Percentiles rank a stretch among this genome's conserved stretches.
Conservation (phyloP, 208 protist genomes). For the Herpetomonas tarakana region DNA sequence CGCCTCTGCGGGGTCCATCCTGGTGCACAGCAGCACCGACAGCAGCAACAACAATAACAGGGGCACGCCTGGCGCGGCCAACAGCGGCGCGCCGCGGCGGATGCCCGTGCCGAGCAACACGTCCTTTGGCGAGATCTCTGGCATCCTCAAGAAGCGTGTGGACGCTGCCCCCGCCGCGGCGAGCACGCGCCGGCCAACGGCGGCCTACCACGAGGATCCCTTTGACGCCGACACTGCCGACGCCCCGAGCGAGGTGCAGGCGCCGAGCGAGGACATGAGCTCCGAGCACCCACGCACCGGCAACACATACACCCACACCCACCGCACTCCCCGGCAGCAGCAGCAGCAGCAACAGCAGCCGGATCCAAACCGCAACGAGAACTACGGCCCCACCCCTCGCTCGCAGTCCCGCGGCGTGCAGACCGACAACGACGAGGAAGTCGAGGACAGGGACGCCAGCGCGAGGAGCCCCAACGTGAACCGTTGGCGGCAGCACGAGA, state of each 20-base stretch:
- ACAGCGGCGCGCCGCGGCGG: background rate
- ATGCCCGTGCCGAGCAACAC: background rate
- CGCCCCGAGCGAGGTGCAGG: background rate
- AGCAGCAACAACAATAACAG: background rate
- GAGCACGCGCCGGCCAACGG: background rate
- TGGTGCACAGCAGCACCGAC: background rate
- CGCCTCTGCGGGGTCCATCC: too few relatives aligned
- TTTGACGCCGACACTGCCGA: background rate
- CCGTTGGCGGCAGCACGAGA: background rate
- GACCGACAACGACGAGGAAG: slow-evolving; percentile 25
- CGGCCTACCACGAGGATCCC: background rate
- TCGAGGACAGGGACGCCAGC: background rate
- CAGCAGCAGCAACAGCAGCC: background rate
- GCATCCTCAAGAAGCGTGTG: background rate
- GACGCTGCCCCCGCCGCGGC: too few relatives aligned
- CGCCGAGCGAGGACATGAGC: background rate
- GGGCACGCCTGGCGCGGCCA: background rate
- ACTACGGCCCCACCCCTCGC: slow-evolving; percentile 6
- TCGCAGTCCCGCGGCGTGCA: slow-evolving; percentile 56
- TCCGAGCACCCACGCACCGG: background rate
- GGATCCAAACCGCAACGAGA: background rate
- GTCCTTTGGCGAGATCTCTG: background rate
- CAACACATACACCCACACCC: background rate
- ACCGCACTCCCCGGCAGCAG: slow-evolving; percentile 7
- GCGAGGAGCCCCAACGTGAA: background rate